Evolutionary conservation across 495 filamentous ascomycete genomes (phyloP), one percentile per base, ranked within the genome.

Genomic region (Penicillium mononematosum): DNA sequence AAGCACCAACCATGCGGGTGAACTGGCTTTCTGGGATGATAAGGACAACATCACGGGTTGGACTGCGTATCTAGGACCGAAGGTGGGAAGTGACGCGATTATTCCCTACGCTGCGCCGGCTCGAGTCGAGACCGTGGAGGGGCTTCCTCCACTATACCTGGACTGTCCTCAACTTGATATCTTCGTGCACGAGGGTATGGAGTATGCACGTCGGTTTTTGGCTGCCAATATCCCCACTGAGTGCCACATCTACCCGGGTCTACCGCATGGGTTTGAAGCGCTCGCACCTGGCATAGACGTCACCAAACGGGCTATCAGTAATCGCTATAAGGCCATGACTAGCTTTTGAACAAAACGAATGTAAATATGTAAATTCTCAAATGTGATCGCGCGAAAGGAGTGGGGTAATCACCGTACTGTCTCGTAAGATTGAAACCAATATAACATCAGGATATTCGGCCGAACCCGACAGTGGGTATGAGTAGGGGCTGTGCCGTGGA

Each of bases 21-120:
- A 58, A 6, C 11, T 62, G 34, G 57, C 55, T 2, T 60, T 62
- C 17, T 71, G 62, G 62, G 57, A 45, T 6, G 45, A 46, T 9
- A 50, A 53, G 3, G 57, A 63, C 22, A 81, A 69, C 39, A 50
- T 66, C 20, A 68, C 62, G 0, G 66, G 58, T 7, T 73, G 70
- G 68, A 60, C 52, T 7, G 68, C 68, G 5, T 67, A 64, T 53
- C 52, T 73, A 16, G 70, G 68, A 9, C 20, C 58, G 2, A 57
- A 68, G 20, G 49, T 44, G 3, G 63, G 63, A 10, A 55, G 56
- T 31, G 9, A 31, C 9, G 17, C 32, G 1, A 45, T 68, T 11
- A 53, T 56, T 14, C n/a, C 54, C 29, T 31, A 31, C 52, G 62
- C 65, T 32, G 64, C 65, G n/a, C 60, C 69, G 2, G 67, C 66